Base-by-base conservation (phyloP, 305 asterid genomes). In the Euphrasia arctica region DNA sequence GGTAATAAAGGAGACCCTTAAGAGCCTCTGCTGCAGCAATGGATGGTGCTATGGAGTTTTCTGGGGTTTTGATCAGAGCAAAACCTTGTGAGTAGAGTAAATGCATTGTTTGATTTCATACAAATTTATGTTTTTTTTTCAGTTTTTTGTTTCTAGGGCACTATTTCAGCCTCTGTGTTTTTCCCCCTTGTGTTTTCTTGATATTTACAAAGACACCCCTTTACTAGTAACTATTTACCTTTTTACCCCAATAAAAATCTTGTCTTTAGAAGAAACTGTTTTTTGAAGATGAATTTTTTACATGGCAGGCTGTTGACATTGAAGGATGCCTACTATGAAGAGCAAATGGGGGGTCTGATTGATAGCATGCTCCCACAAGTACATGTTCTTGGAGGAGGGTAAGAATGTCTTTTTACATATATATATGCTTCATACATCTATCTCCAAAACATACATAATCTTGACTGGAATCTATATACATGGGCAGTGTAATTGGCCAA, bases 11-110 rank as follows among this genome's bases (percentile, higher is more conserved):
- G 76, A 84, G 50, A 66, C 81, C 29, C 86, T 90, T 71, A 80
- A 76, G 81, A 80, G 42, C 34, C 85, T 90, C 62, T 83, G 89
- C 72, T 76, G 75, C 80, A 67, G 62, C 70, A 74, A 80, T 64
- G 95, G 89, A 15, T 90, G 96, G 96, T 84, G 81, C 69, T 90
- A 90, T 75, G 97, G 82, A 52, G 74, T 81, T 73, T 78, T 88
- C 65, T 90, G 97, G 96, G 76, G 97, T 72, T 88, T 81, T 76
- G 79, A 86, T 77, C 84, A 70, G 58, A 75, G 39, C 56, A 77
- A 82, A 82, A 73, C 85, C 28, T 69, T 84, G 95, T 90, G 75
- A 81, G 82, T 42, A 32, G 5, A 25, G 27, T 25, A 32, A 32
- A 32, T 32, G 4, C 36, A 32, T 32, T 47, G n/a, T 47, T 47